phyloP scores from a whole-genome alignment of 2,329 filamentous ascomycete genomes.

The Camillea tinctor region DNA sequence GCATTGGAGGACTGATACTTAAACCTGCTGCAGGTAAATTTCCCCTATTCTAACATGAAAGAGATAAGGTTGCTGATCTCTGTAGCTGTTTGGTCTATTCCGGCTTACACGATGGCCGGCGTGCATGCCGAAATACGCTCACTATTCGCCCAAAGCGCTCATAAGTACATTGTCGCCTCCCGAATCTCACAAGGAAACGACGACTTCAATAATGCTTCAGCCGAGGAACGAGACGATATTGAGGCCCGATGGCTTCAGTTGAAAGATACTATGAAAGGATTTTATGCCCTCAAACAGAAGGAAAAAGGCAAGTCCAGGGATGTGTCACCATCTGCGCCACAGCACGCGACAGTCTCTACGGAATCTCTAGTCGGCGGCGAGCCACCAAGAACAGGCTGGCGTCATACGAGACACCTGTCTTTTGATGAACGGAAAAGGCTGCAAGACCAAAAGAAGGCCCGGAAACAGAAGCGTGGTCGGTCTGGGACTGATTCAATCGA shows the following conservation, averaged over 20 bases:
- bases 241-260: conserved; percentile 63
- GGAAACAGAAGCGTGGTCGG: conserved; percentile 37
- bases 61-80: conserved; percentile 10
- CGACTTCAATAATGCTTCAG: conserved; percentile 55
- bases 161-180: conserved; percentile 78
- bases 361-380: conserved; percentile 20
- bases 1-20: conserved; percentile 75
- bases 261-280: conserved; percentile 59
- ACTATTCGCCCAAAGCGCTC: conserved; percentile 65
- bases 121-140: conserved; percentile 76
- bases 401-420: conserved; percentile 46
- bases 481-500: conserved; percentile 16
- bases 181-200: conserved; percentile 73
- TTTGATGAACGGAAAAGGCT: conserved; percentile 52
- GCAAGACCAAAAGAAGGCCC: conserved; percentile 46
- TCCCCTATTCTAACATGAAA: background rate
- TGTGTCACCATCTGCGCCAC: conserved; percentile 21
- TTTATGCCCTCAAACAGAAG: conserved; percentile 53
- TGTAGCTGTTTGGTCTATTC: conserved; percentile 64
- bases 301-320: conserved; percentile 39
- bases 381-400: conserved; percentile 45
- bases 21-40: conserved; percentile 74
- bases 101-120: conserved; percentile 81
- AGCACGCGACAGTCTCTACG: conserved; percentile 17
- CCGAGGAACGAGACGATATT: conserved; percentile 63